Percentiles rank a stretch among this genome's conserved stretches.
These are phyloP conservation scores for Magnusiomyces fungicola DNA, from an alignment of 1,139 yeast species.

Conservation along the genomic window DNA sequence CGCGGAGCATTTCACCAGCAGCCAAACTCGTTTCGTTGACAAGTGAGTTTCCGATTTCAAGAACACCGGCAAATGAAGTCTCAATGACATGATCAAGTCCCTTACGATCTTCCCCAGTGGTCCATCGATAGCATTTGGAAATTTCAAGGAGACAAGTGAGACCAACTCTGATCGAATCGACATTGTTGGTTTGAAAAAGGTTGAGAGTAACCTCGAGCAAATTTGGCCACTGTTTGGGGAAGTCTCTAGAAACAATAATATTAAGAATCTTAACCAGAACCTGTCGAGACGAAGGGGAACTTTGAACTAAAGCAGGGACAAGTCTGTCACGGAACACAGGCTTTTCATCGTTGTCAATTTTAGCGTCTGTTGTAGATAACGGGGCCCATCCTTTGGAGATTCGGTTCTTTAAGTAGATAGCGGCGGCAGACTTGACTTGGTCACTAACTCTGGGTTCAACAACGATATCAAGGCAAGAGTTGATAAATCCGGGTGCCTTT, in stretches of 20 bases:
- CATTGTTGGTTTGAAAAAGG: constrained; percentile 48
- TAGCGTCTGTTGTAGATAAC: constrained; percentile 20
- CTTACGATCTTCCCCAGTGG: constrained; percentile 50
- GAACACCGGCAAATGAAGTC: constrained; percentile 61
- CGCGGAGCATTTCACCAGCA: constrained; percentile 70
- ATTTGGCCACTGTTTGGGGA: constrained; percentile 63
- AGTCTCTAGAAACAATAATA: constrained; percentile 59
- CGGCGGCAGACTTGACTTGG: constrained; percentile 67
- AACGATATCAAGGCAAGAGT: constrained; percentile 75
- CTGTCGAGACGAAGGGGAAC: constrained; percentile 38
- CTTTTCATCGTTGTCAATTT: constrained; percentile 62
- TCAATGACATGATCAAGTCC: constrained; percentile 53
- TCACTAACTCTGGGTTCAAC: constrained; percentile 46
- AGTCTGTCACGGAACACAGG: constrained; percentile 60
- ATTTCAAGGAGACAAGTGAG: constrained; percentile 69
- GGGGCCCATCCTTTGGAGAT: constrained; percentile 58
- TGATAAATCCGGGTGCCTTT: constrained; percentile 62
- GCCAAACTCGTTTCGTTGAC: constrained; percentile 40
- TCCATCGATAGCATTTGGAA: constrained; percentile 72
- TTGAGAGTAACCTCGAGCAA: constrained; percentile 53
- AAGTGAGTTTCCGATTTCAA: constrained; percentile 54
- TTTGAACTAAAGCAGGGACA: constrained; percentile 40
- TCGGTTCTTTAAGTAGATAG: constrained; percentile 78
- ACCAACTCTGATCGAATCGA: constrained; percentile 65
- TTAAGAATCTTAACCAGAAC: constrained; percentile 69